Evolutionary conservation across 306 rosid species (phyloP), one percentile per base, ranked within the genome.

Genomic region (Trifolium repens): DNA sequence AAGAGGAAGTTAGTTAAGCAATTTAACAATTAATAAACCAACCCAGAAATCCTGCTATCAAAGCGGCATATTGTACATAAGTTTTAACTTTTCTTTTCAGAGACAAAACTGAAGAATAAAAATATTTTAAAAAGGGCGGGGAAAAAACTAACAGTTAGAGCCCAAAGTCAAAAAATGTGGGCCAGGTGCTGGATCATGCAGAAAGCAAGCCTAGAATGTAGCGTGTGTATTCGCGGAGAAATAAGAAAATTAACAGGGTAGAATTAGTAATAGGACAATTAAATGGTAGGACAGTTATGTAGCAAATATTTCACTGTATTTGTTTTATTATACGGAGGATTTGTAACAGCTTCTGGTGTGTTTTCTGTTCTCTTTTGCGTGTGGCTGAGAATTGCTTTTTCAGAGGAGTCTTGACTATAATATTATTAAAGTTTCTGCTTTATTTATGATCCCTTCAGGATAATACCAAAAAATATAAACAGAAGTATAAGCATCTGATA

Each of bases 401-500:
- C 65, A 59, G 9, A 59, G 16, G 37, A 59, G 16, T 27, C 9
- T 59, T 12, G 39, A 59, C 65, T 26, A 17, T 59, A 27, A 26
- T 17, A 17, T 26, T 32, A 59, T 59, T 27, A 59, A 59, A 59
- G 17, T 59, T 59, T 5, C 37, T 26, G 40, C 40, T 59, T 59
- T 13, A 12, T 27, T 24, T 58, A 59, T 59, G 65, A 39, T 24
- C 69, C 55, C 42, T 39, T n/a, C 19, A 50, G 37, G 71, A 67
- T 60, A 40, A 57, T n/a, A 2, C 32, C 69, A 4, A 74, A 61
- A 44, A 53, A 15, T 3, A n/a, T 34, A 59, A 54, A 67, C 55
- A 72, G 39, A 64, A 77, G 54, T 61, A 52, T 57, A 70, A 72
- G 52, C 9, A 61, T 66, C 68, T 39, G 30, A 82, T 60, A 19